Evolutionary conservation across 2,329 filamentous ascomycete species (phyloP).

Genomic region (Teratosphaeriaceae sp.): DNA sequence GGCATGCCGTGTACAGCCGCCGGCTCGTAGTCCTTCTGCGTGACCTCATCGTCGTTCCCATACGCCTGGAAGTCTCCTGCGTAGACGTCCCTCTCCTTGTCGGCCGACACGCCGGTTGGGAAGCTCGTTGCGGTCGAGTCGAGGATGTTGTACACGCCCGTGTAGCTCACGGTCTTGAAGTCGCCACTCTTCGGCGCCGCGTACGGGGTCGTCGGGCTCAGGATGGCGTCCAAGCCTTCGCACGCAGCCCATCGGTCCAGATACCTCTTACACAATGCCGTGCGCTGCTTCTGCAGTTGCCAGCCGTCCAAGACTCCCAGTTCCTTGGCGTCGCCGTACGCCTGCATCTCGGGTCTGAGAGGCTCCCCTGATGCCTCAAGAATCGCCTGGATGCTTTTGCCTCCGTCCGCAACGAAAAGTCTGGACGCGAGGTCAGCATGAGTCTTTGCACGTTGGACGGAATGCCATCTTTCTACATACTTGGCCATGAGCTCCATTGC

Average conservation of each 20-base stretch:
- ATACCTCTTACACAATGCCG: conserved; percentile 34
- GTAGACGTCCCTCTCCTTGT: conserved; percentile 32
- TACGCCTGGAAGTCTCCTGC: conserved; percentile 21
- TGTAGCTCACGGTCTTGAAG: conserved; percentile 39
- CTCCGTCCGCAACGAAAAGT: conserved; percentile 49
- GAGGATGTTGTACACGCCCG: conserved; percentile 41
- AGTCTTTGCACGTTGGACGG: too few species aligned
- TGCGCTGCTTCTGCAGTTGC: conserved; percentile 43
- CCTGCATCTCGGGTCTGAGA: conserved; percentile 43
- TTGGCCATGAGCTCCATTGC: conserved; percentile 43
- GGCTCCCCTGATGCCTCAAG: conserved; percentile 38
- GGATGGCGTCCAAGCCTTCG: conserved; percentile 38
- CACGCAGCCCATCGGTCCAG: conserved; percentile 39
- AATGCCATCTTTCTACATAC: too few species aligned
- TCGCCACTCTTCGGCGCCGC: conserved; percentile 36
- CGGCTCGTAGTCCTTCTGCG: conserved; percentile 29
- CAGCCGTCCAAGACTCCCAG: conserved; percentile 40
- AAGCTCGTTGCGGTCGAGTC: conserved; percentile 43
- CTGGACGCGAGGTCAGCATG: too few species aligned
- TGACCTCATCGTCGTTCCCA: conserved; percentile 34
- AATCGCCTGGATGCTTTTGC: conserved; percentile 38
- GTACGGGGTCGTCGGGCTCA: conserved; percentile 42
- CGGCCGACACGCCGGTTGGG: conserved; percentile 34
- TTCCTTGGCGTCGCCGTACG: conserved; percentile 39
- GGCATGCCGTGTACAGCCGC: conserved; percentile 38